Percentiles rank a stretch among this genome's conserved stretches.
phyloP scores from a whole-genome alignment of 108 stramenopile species.

The Nitzschia inconspicua region DNA sequence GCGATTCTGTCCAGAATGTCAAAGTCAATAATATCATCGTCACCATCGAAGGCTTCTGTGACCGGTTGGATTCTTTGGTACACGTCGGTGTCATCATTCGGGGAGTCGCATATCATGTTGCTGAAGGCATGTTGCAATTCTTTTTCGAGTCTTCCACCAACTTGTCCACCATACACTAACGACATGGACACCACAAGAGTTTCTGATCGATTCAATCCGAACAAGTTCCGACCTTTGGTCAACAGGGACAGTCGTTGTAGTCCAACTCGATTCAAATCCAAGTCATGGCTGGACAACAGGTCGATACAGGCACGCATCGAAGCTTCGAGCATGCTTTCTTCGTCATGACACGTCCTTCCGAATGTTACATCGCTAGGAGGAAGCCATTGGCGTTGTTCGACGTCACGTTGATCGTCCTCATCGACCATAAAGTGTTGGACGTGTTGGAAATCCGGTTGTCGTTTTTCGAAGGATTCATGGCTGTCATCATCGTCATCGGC shows the following conservation, averaged over 20 bases:
- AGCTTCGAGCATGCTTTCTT: background rate
- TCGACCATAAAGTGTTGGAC: background rate
- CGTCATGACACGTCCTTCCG: background rate
- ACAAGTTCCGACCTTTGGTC: background rate
- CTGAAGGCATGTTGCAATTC: background rate
- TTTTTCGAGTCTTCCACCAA: conserved; percentile 4
- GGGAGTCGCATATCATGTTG: background rate
- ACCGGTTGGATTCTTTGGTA: background rate
- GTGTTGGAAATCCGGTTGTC: background rate
- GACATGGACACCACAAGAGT: background rate
- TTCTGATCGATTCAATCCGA: background rate
- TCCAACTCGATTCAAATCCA: conserved; percentile 14
- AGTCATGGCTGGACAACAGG: conserved; percentile 12
- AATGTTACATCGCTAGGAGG: background rate
- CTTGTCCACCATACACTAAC: conserved; percentile 11
- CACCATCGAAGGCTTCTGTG: background rate
- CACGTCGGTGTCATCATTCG: background rate
- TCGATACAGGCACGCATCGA: background rate
- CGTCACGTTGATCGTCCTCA: background rate
- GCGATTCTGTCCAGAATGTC: background rate
- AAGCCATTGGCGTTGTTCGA: background rate
- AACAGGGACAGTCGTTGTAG: conserved; percentile 6
- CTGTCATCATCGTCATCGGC: background rate
- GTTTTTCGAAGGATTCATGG: background rate
- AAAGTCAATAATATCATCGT: background rate